Evolutionary conservation across 805 yeast genomes (phyloP).

Genomic region (Priceomyces carsonii): DNA sequence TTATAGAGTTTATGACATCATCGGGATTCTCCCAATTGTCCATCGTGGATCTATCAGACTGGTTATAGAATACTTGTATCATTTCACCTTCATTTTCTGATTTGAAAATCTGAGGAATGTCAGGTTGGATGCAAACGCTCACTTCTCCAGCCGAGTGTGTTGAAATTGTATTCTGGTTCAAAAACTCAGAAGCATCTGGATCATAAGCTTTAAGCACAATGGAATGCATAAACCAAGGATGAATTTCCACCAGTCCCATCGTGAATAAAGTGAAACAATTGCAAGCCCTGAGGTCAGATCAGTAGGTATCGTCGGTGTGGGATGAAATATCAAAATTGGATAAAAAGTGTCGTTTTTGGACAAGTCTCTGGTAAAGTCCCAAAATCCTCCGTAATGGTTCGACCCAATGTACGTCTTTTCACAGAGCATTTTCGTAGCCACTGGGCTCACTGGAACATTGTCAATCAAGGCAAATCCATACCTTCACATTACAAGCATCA

Average conservation of each 20-base stretch:
- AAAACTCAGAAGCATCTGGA: conserved; percentile 53
- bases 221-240: conserved; percentile 65
- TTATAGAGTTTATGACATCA: conserved; percentile 53
- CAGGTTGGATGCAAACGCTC: conserved; percentile 59
- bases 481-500: conserved; percentile 55
- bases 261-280: conserved; percentile 66
- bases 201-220: conserved; percentile 54
- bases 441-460: conserved; percentile 61
- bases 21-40: conserved; percentile 47
- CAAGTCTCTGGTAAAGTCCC: conserved; percentile 74
- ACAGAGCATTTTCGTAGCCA: conserved; percentile 56
- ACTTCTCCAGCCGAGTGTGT: conserved; percentile 78
- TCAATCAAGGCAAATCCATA: conserved; percentile 64
- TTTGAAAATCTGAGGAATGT: conserved; percentile 53
- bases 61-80: conserved; percentile 70
- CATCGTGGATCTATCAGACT: conserved; percentile 67
- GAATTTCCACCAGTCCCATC: conserved; percentile 71
- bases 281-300: conserved; percentile 73
- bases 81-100: conserved; percentile 52
- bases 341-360: conserved; percentile 71
- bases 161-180: conserved; percentile 53
- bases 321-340: conserved; percentile 62
- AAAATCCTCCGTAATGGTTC: conserved; percentile 75
- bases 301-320: conserved; percentile 75
- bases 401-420: conserved; percentile 60